Conservation (phyloP, 2,329 filamentous ascomycete species). For the Penicillium frequentans region DNA sequence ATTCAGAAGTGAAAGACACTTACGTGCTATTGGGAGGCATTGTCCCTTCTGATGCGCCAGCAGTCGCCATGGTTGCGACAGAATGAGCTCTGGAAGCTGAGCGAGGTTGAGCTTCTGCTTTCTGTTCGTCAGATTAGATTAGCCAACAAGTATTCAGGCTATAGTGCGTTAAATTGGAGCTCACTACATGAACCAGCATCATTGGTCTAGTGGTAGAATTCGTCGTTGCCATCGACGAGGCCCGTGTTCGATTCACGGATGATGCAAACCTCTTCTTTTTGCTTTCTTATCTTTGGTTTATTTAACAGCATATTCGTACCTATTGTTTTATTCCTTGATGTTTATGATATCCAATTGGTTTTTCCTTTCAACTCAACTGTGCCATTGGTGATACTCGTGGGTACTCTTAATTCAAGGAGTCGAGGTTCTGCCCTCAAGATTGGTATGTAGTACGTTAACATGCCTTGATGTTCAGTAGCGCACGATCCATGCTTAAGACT, state of each 20-base stretch:
- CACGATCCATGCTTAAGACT: too few relatives aligned
- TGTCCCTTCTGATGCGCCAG: slow-evolving; percentile 27
- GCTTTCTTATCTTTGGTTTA: background rate
- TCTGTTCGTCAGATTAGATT: background rate
- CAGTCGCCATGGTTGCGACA: slow-evolving; percentile 39
- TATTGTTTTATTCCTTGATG: background rate
- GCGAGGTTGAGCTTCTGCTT: slow-evolving; percentile 19
- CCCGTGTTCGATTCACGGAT: slow-evolving; percentile 50
- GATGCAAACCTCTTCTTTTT: slow-evolving; percentile 32
- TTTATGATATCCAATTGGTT: background rate
- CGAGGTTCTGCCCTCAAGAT: too few relatives aligned
- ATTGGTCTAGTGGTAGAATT: slow-evolving; percentile 49
- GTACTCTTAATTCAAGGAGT: too few relatives aligned
- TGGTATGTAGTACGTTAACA: too few relatives aligned
- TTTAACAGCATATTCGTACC: background rate
- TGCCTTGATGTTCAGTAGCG: too few relatives aligned
- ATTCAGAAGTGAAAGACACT: slow-evolving; percentile 14
- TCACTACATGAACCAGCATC: slow-evolving; percentile 28
- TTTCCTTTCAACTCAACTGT: background rate
- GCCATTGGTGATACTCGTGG: too few relatives aligned
- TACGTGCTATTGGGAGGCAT: slow-evolving; percentile 43
- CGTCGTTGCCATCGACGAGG: slow-evolving; percentile 49
- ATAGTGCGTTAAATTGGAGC: fast-evolving
- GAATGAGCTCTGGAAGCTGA: slow-evolving; percentile 20
- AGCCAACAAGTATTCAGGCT: background rate